Base-by-base conservation (phyloP, 768 basidiomycete genomes). In the Mycena olivaceomarginata region DNA sequence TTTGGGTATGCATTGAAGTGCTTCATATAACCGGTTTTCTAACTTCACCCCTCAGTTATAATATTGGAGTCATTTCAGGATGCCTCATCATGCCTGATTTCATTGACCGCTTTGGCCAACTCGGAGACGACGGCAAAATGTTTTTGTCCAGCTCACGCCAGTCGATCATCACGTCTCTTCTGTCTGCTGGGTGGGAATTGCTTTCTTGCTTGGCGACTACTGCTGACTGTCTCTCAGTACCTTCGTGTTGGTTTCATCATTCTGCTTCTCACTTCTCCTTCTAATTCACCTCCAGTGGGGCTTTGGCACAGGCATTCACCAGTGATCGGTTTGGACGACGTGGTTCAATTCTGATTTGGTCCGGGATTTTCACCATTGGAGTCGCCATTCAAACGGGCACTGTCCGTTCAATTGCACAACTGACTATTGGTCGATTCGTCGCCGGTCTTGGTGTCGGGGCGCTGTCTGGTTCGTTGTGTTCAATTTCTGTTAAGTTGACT, bases 51-150 rank as follows among this genome's bases (percentile, higher is more conserved):
- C 45, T 37, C 40, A 78, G 77, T 56, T 78, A 94, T 83, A 94
- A 95, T 78, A 94, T 95, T 82, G 93, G 94, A 83, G 92, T 95
- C 70, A 94, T 94, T 76, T 94, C 94, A 71, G 95, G 94, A 88
- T 95, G 94, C 80, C 84, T 96, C 43, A 95, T 95, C 74, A 95
- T 95, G 93, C 91, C 91, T 10, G 94, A 95, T 82, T 96, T 96
- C 83, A 88, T 94, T 79, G 79, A 85, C 68, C 91, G 94, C 15
- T 95, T 96, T 81, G 95, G 94, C 43, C 86, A 92, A 80, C 67
- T 88, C 5, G 71, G 37, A 5, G 88, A 85, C 64, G 80, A 91
- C 76, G 94, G 93, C 5, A 78, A 85, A 45, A 85, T 85, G 66
- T 86, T 90, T 74, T 85, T 96, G 12, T 91, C 92, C 3, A 90